Evolutionary conservation across 441 rosid species (phyloP).

Genomic region (Omphalea diandra): DNA sequence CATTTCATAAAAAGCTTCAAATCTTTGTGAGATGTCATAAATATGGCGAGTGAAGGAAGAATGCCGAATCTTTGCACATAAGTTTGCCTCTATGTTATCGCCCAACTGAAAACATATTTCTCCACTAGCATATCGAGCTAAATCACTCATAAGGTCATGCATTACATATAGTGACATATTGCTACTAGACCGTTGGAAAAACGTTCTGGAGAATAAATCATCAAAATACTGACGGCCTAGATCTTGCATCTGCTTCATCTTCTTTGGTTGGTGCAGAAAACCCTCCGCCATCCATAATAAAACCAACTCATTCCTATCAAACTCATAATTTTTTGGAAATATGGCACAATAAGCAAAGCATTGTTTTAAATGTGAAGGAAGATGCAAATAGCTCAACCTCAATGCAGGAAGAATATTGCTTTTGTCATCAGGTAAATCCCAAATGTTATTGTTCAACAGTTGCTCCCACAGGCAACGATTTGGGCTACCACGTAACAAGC

Average conservation of each 20-base stretch:
- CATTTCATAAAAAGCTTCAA: not conserved
- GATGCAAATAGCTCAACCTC: slow-evolving; percentile 15
- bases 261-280: not conserved
- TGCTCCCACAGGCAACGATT: not conserved
- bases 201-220: slow-evolving; percentile 24
- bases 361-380: slow-evolving; percentile 7
- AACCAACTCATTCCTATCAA: not conserved
- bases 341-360: slow-evolving; percentile 18
- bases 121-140: slow-evolving; percentile 22
- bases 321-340: slow-evolving; percentile 9
- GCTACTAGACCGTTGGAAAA: slow-evolving; percentile 18
- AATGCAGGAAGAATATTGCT: slow-evolving; percentile 1
- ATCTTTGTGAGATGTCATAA: not conserved
- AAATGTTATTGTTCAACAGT: not conserved
- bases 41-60: not conserved
- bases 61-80: slow-evolving; percentile 1
- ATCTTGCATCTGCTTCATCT: slow-evolving; percentile 12
- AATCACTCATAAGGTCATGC: slow-evolving; percentile 29
- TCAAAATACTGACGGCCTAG: slow-evolving; percentile 25
- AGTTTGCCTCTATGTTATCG: not conserved
- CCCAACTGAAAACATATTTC: slow-evolving; percentile 14
- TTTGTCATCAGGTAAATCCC: slow-evolving; percentile 8
- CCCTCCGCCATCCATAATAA: slow-evolving; percentile 15
- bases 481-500: not conserved
- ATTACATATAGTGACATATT: slow-evolving; percentile 13